Conservation (phyloP, 345 rosid genomes). For the Arabis alpina region DNA sequence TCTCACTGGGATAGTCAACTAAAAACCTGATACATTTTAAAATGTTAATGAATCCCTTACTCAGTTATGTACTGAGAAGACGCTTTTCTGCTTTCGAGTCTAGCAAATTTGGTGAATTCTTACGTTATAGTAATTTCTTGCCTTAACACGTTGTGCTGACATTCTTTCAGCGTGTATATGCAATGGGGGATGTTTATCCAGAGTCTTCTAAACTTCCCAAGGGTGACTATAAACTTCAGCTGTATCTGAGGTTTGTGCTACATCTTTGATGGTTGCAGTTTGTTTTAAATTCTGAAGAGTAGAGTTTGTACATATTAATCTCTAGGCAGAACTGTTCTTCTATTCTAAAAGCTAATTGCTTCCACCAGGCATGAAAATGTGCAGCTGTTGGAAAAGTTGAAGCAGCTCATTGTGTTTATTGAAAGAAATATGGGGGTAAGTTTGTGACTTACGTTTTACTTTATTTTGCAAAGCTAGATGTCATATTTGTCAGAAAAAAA, state of each 20-base stretch:
- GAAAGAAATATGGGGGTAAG: slow-evolving; percentile 89
- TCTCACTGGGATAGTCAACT: slow-evolving; percentile 18
- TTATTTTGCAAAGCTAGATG: slow-evolving; percentile 12
- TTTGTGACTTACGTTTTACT: slow-evolving; percentile 18
- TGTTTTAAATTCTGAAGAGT: slow-evolving; percentile 14
- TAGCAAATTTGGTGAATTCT: slow-evolving; percentile 23
- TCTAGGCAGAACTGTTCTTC: slow-evolving; percentile 16
- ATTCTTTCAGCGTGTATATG: slow-evolving; percentile 72
- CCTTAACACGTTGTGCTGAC: slow-evolving; percentile 16
- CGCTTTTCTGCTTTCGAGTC: slow-evolving; percentile 13
- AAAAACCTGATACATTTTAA: slow-evolving; percentile 2
- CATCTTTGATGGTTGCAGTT: slow-evolving; percentile 22
- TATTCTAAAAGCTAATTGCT: slow-evolving; percentile 33
- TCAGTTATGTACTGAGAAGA: slow-evolving; percentile 15
- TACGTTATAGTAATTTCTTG: slow-evolving; percentile 21
- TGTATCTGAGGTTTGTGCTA: slow-evolving; percentile 69
- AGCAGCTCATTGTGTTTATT: slow-evolving; percentile 81
- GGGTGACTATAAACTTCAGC: slow-evolving; percentile 87
- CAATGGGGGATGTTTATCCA: slow-evolving; percentile 92
- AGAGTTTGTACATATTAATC: slow-evolving; percentile 22
- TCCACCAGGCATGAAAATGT: slow-evolving; percentile 91
- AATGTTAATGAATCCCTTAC: slow-evolving; percentile 9
- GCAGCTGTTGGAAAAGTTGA: slow-evolving; percentile 85
- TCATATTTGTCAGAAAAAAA: not conserved
- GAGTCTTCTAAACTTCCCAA: slow-evolving; percentile 76